Evolutionary conservation across 73 alveolate species (phyloP).

Genomic region (Blepharisma stoltei): DNA sequence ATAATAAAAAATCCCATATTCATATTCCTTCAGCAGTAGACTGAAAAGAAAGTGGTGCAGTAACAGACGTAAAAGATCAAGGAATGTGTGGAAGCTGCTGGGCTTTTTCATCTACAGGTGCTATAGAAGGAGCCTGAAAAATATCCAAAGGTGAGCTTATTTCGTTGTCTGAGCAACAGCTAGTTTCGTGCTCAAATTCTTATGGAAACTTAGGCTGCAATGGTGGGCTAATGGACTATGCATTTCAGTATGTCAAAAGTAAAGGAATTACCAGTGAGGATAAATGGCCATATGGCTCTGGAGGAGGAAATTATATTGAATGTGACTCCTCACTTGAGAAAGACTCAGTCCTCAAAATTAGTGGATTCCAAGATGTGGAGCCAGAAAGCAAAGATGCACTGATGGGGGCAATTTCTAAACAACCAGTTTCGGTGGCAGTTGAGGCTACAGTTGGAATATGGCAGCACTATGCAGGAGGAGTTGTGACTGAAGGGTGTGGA

Average conservation of each 20-base stretch:
- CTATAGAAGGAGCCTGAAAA: slow-evolving; percentile 36
- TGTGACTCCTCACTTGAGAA: slow-evolving; percentile 35
- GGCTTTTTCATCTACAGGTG: slow-evolving; percentile 39
- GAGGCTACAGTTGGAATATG: slow-evolving; percentile 48
- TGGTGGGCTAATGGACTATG: slow-evolving; percentile 67
- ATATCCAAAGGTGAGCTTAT: background rate
- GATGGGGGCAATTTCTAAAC: slow-evolving; percentile 30
- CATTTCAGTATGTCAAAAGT: slow-evolving; percentile 47
- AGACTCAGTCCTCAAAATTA: slow-evolving; percentile 1
- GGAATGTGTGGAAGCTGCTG: slow-evolving; percentile 43
- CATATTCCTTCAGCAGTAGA: slow-evolving; percentile 35
- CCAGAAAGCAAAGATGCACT: slow-evolving; percentile 11
- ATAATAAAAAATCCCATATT: background rate
- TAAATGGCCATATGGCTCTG: slow-evolving; percentile 44
- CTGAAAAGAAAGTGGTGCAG: slow-evolving; percentile 43
- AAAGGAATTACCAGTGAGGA: slow-evolving; percentile 29
- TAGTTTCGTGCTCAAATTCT: slow-evolving; percentile 33
- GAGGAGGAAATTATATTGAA: slow-evolving; percentile 22
- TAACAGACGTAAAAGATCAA: slow-evolving; percentile 30
- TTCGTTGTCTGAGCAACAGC: slow-evolving; percentile 37
- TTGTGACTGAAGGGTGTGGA: slow-evolving; percentile 35
- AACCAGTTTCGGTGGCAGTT: slow-evolving; percentile 70
- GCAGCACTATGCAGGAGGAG: slow-evolving; percentile 36
- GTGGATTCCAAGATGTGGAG: slow-evolving; percentile 31
- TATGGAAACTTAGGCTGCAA: slow-evolving; percentile 61